Base-by-base conservation (phyloP, 2,329 filamentous ascomycete species). In the Penicillium sp. region DNA sequence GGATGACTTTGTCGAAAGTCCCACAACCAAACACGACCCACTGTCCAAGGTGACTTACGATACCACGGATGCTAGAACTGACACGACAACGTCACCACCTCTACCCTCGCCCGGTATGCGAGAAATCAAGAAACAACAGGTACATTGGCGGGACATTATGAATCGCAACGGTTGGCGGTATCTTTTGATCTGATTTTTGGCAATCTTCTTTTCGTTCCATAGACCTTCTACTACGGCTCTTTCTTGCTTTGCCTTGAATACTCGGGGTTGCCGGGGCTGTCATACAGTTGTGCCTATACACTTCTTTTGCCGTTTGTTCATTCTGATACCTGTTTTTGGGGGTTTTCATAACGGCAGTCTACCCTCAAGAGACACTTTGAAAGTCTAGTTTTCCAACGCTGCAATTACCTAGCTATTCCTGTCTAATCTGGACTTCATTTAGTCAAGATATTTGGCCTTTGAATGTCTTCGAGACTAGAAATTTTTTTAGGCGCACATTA, bases 91-190 rank as follows among this genome's bases (percentile, higher is more conserved):
- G n/a, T n/a, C 53, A 30, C 37, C n/a, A 33, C 26, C 38, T 33
- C 13, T 30, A 12, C 37, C 15, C n/a, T 64, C 68, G 30, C 37
- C 40, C n/a, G 49, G 61, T 6, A 56, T 62, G 59, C 68, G 67
- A 24, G 68, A 72, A 24, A 65, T 70, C 19, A 72, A 72, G 58
- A 67, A 60, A 70, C 88, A 87, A 75, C 89, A 90, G 81, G 87
- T 96, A 79, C 93, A 93, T 88, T 98, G 94, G 94, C 86, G 94
- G 81, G 91, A 96, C 80, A 87, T 94, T 75, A 97, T 97, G 93
- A 88, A 87, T 80, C 87, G 89, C 81, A 95, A 94, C 82, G 88
- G 88, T 70, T 97, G 92, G 93, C 92, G 96, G 77, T 95, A 92
- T 81, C 84, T 97, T 78, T 86, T 97, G 78, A 93, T 97, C 80